Base-by-base conservation (phyloP, 2,329 filamentous ascomycete genomes). In the Fusarium albidum region DNA sequence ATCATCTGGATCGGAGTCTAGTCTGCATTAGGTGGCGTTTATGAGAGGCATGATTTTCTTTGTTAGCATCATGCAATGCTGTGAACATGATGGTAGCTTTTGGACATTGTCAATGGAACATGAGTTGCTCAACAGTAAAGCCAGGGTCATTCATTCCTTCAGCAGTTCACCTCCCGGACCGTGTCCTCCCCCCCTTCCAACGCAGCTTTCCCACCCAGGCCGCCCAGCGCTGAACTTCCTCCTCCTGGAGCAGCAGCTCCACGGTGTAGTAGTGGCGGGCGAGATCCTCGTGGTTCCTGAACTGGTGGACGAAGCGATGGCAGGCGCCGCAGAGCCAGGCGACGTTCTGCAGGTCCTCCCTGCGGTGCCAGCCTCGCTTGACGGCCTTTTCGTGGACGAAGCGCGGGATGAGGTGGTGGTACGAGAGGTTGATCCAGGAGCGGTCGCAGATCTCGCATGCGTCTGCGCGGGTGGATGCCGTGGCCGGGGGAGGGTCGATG, bases 301-400 rank as follows among this genome's bases (percentile, higher is more conserved):
- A 83, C 32, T 84, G 77, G 76, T 96, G 92, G 69, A 96, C 90
- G 69, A 91, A 92, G 34, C 82, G 84, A 76, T 96, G 92, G 67
- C 92, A 96, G 3, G 91, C 89, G 42, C 91, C 80, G 73, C 92
- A 96, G 61, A 96, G 73, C 91, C 91, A 96, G 11, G 92, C 91
- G 15, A 95, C 92, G 68, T 86, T 92, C 66, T 90, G 85, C 71
- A 96, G 71, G 73, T 86, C 83, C 71, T 90, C 89, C 57, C 86
- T 84, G 4, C 82, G 81, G 75, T 93, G 90, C 91, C 91, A 96
- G 1, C 88, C 89, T 34, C 90, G 79, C 77, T 90, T 91, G 32
- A 91, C 70, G 4, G 84, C 90, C 69, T 92, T 91, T 8, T 82
- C 86, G 72, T 96, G 91, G 53, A 91, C 86, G 35, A 83, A 82